These are phyloP conservation scores for Carallia pectinifolia DNA, from an alignment of 345 rosid genomes.

Conservation along the genomic window DNA sequence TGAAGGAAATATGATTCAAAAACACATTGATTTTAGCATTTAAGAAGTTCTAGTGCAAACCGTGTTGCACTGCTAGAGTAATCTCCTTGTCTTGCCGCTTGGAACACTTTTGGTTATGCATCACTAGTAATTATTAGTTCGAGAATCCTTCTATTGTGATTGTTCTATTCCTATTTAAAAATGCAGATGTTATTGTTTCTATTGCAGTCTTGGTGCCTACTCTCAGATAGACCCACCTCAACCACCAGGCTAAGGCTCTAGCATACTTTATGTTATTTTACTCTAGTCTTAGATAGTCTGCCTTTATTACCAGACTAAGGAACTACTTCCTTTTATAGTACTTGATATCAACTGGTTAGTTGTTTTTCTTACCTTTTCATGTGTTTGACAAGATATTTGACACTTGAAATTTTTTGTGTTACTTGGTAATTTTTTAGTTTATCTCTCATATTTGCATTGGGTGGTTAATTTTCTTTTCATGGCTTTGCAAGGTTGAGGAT, in stretches of 20 bases:
- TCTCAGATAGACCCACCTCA: not conserved
- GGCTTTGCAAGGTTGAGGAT: slow-evolving; percentile 73
- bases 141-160: not conserved
- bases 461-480: no score
- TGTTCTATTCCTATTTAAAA: not conserved
- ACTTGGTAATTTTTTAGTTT: no score
- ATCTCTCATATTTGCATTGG: no score
- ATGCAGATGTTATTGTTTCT: not conserved
- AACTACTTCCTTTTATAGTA: no score
- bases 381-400: no score
- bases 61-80: not conserved
- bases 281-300: not conserved
- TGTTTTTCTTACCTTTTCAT: no score
- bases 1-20: not conserved
- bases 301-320: not conserved
- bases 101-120: no score
- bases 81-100: not conserved
- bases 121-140: no score
- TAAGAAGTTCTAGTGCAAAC: not conserved
- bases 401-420: no score
- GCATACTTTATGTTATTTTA: no score
- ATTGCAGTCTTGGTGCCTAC: not conserved
- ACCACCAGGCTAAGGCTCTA: no score
- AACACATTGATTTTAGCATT: not conserved
- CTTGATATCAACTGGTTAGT: no score